phyloP scores from a whole-genome alignment of 495 filamentous ascomycete species.

The Hapsidospora chrysogenum region DNA sequence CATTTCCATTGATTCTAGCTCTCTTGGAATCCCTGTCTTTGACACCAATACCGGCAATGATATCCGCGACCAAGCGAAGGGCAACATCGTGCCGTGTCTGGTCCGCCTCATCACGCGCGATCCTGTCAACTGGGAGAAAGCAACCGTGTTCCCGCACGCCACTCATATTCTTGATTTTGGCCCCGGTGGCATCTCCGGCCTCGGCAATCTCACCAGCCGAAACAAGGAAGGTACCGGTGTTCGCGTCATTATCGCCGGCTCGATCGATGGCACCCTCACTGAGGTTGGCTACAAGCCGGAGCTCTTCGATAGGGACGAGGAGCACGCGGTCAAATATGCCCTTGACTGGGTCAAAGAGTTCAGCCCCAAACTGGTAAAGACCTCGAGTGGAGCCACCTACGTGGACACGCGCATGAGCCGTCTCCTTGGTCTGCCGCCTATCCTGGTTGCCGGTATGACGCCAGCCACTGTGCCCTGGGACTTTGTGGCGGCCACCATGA shows the following conservation, averaged over 20 bases:
- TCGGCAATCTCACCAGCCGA: constrained; percentile 90
- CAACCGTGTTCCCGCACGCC: constrained; percentile 72
- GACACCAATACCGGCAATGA: constrained; percentile 78
- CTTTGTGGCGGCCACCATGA: constrained; percentile 84
- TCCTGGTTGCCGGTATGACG: constrained; percentile 92
- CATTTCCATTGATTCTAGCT: constrained; percentile 48
- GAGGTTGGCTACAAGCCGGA: constrained; percentile 96
- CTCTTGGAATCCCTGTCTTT: constrained; percentile 67
- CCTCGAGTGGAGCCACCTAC: constrained; percentile 67
- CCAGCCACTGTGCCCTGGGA: constrained; percentile 83
- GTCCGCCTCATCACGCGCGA: constrained; percentile 89
- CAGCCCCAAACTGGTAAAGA: constrained; percentile 75
- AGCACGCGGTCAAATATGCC: constrained; percentile 84
- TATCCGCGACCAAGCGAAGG: constrained; percentile 41
- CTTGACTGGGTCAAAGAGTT: constrained; percentile 98
- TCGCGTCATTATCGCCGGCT: constrained; percentile 80
- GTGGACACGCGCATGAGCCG: constrained; percentile 98
- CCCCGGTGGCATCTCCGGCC: constrained; percentile 86
- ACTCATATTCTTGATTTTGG: constrained; percentile 95
- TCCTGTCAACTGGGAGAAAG: constrained; percentile 85
- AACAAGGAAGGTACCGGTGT: constrained; percentile 98
- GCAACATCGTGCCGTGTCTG: constrained; percentile 60
- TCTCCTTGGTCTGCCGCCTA: constrained; percentile 68
- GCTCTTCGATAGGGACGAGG: constrained; percentile 86
- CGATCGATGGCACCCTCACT: constrained; percentile 71